phyloP scores from a whole-genome alignment of 1,284 basidiomycete species.

The Kwoniella shivajii region DNA sequence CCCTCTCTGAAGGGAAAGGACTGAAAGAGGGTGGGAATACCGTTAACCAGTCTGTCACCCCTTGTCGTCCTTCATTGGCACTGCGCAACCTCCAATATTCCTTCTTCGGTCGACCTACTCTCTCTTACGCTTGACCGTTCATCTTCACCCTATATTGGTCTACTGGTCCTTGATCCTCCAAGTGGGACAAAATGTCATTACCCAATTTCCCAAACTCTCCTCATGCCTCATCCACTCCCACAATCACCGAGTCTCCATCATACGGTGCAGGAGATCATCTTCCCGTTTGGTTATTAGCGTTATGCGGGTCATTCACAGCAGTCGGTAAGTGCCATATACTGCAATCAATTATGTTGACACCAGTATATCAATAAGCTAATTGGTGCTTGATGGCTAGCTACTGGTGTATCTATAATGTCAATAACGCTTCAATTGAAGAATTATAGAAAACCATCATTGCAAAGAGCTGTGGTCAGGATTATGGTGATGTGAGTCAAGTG shows the following conservation, averaged over 20 bases:
- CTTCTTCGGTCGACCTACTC: no score
- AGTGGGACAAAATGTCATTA: constrained; percentile 40
- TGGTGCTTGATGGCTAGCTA: constrained; percentile 60
- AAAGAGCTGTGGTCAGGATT: constrained; percentile 87
- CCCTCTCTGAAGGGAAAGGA: no score
- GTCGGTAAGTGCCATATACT: constrained; percentile 39
- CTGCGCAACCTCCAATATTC: no score
- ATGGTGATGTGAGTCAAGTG: constrained; percentile 72
- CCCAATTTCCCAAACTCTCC: constrained; percentile 37
- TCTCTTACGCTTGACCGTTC: no score
- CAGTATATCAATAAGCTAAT: background rate
- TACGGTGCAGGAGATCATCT: constrained; percentile 48
- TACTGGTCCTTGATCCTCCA: background rate
- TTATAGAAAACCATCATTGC: constrained; percentile 78
- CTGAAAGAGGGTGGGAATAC: no score
- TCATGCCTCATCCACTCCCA: constrained; percentile 13
- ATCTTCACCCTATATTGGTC: no score
- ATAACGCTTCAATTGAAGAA: constrained; percentile 89
- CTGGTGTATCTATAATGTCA: constrained; percentile 75
- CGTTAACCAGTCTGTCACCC: no score
- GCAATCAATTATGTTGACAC: background rate
- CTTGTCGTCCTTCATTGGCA: no score
- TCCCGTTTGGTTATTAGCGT: constrained; percentile 45
- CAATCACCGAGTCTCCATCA: constrained; percentile 19
- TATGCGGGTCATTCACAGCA: constrained; percentile 51